phyloP scores from a whole-genome alignment of 2,329 filamentous ascomycete species.

The Claviceps paspali region DNA sequence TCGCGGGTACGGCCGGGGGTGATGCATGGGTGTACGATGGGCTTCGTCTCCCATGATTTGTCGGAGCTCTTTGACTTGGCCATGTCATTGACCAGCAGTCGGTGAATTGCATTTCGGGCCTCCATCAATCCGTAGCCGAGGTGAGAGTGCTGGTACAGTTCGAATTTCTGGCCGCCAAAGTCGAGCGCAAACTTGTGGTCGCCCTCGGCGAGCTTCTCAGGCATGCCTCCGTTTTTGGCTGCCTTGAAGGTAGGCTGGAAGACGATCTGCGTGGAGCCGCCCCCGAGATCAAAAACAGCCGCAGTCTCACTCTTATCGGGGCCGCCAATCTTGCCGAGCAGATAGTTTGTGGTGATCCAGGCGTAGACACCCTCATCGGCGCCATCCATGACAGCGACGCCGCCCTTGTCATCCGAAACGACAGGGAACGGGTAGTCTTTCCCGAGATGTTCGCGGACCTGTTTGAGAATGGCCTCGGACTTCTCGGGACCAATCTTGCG shows the following conservation, averaged over 20 bases:
- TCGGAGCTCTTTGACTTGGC: conserved; percentile 45
- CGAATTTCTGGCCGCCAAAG: conserved; percentile 82
- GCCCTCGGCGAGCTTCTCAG: conserved; percentile 68
- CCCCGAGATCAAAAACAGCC: conserved; percentile 89
- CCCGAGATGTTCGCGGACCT: conserved; percentile 74
- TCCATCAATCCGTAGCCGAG: conserved; percentile 94
- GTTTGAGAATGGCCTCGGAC: conserved; percentile 69
- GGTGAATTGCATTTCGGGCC: conserved; percentile 76
- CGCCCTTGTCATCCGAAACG: conserved; percentile 67
- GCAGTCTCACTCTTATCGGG: conserved; percentile 83
- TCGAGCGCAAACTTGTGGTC: conserved; percentile 91
- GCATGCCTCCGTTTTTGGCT: conserved; percentile 60
- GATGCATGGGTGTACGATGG: conserved; percentile 75
- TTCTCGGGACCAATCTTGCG: conserved; percentile 70
- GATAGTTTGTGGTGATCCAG: conserved; percentile 98
- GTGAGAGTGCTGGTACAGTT: conserved; percentile 95
- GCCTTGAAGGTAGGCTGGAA: conserved; percentile 89
- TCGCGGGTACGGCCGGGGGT: conserved; percentile 61
- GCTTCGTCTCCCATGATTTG: conserved; percentile 51
- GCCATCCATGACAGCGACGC: conserved; percentile 94
- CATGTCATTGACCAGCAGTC: conserved; percentile 56
- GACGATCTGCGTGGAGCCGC: conserved; percentile 95
- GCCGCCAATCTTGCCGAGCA: conserved; percentile 91
- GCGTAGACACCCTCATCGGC: conserved; percentile 95
- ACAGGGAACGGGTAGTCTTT: conserved; percentile 89